These are phyloP conservation scores for Aurinia saxatilis DNA, from an alignment of 345 rosid species.

Conservation along the genomic window DNA sequence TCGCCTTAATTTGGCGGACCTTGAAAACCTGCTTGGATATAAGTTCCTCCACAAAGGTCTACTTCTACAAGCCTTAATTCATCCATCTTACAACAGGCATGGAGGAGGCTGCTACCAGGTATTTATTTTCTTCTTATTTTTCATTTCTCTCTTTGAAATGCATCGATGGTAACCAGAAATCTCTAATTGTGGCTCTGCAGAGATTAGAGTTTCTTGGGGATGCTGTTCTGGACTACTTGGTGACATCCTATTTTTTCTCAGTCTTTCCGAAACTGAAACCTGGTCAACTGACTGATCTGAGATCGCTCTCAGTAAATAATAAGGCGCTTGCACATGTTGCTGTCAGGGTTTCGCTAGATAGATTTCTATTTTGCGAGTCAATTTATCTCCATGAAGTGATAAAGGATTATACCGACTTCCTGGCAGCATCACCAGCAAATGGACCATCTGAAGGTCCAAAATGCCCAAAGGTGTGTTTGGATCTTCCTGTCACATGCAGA, in stretches of 20 bases:
- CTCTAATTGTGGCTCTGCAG: conserved; percentile 34
- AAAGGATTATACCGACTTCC: conserved; percentile 43
- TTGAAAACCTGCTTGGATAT: conserved; percentile 47
- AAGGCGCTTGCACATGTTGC: conserved; percentile 75
- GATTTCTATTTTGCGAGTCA: conserved; percentile 57
- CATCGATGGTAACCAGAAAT: conserved; percentile 10
- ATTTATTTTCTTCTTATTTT: background rate
- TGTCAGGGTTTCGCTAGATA: conserved; percentile 48
- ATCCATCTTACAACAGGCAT: conserved; percentile 75
- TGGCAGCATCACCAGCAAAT: conserved; percentile 29
- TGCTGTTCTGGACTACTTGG: conserved; percentile 87
- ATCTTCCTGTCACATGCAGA: background rate
- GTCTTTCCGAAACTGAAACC: conserved; percentile 81
- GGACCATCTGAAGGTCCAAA: conserved; percentile 51
- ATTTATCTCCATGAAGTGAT: conserved; percentile 45
- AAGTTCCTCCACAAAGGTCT: conserved; percentile 66
- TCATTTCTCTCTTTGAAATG: background rate
- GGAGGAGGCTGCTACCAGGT: conserved; percentile 99
- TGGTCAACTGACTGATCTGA: conserved; percentile 87
- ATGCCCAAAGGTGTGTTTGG: conserved; percentile 71
- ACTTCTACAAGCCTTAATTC: conserved; percentile 78
- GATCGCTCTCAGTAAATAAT: conserved; percentile 72
- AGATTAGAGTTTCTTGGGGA: conserved; percentile 98
- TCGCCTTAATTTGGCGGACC: conserved; percentile 34
- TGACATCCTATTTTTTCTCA: conserved; percentile 76